A percentile compares a stretch with the other conserved stretches of the same genome.
Conservation (phyloP, 2,329 filamentous ascomycete genomes). For the Periconia digitata region DNA sequence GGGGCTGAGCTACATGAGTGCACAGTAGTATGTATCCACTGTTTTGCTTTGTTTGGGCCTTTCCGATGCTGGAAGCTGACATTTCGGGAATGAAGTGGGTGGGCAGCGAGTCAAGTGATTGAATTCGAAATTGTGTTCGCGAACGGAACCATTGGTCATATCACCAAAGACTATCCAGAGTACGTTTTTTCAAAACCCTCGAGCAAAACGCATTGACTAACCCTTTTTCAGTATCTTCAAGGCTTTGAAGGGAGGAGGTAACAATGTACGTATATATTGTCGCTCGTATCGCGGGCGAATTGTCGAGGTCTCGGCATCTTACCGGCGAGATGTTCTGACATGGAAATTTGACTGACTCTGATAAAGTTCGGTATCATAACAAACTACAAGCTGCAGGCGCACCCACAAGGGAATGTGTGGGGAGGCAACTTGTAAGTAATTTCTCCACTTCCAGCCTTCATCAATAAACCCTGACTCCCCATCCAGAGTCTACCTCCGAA, state of each 20-base stretch:
- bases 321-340: too few relatives aligned
- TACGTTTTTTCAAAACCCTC: too few relatives aligned
- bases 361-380: slow-evolving; percentile 46
- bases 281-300: slow-evolving; percentile 23
- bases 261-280: slow-evolving; percentile 46
- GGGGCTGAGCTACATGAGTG: slow-evolving; percentile 38
- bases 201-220: too few relatives aligned
- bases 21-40: slow-evolving; percentile 46
- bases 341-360: too few relatives aligned
- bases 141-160: slow-evolving; percentile 42
- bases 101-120: slow-evolving; percentile 46
- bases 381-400: slow-evolving; percentile 27
- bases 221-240: too few relatives aligned
- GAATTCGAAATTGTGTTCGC: slow-evolving; percentile 53
- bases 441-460: too few relatives aligned
- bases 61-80: too few relatives aligned
- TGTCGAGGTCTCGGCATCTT: too few relatives aligned
- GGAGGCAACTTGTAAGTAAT: slow-evolving; percentile 54
- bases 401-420: slow-evolving; percentile 42
- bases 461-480: too few relatives aligned
- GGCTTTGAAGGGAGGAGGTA: slow-evolving; percentile 41
- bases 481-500: slow-evolving; percentile 44
- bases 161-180: slow-evolving; percentile 29
- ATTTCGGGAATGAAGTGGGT: too few relatives aligned
- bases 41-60: slow-evolving; percentile 8